Evolutionary conservation across 1,284 basidiomycete species (phyloP), one percentile per base, ranked within the genome.

Genomic region (Ustilago crameri): DNA sequence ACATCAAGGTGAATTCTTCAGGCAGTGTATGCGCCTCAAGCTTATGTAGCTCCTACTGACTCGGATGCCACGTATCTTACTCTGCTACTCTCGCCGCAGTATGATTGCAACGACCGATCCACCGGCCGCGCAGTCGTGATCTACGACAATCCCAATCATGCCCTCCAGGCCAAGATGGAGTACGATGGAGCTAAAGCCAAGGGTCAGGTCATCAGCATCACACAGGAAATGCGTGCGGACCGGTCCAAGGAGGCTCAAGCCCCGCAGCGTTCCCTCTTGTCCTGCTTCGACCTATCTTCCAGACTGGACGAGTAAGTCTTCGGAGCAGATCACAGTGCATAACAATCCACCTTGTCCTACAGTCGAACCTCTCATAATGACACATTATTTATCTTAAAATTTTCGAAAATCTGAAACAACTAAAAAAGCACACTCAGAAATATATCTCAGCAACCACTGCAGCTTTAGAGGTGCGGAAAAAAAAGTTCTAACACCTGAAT

Each of bases 21-120:
- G 8, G 14, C 15, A 18, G 18, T 30, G 15, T 18, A 17, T 35
- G n/a, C n/a, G n/a, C n/a, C n/a, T n/a, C n/a, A 30, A 26, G 37
- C 7, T 17, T 5, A n/a, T 17, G 9, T 37, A 14, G 5, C 5
- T 15, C 35, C 14, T n/a, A 37, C 35, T 37, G 7, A 5, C 14
- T 17, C 35, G 8, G 35, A 49, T 38, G 10, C 27, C 2, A 18
- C 30, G 12, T 3, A 5, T 5, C n/a, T 34, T 9, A 5, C 32
- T 26, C 32, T 15, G 14, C 35, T 17, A 22, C 15, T 7, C 30
- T 34, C 17, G 9, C 37, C 30, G 84, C 84, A 85, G 94, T 98
- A 94, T 86, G 95, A 97, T 86, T 90, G 91, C 81, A 95, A 93
- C 78, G 95, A 95, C 75, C 91, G 95, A 81, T 96, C 95, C 47